These are phyloP conservation scores for Plasmodium knowlesi DNA, from an alignment of 169 alveolate genomes.

Conservation along the genomic window DNA sequence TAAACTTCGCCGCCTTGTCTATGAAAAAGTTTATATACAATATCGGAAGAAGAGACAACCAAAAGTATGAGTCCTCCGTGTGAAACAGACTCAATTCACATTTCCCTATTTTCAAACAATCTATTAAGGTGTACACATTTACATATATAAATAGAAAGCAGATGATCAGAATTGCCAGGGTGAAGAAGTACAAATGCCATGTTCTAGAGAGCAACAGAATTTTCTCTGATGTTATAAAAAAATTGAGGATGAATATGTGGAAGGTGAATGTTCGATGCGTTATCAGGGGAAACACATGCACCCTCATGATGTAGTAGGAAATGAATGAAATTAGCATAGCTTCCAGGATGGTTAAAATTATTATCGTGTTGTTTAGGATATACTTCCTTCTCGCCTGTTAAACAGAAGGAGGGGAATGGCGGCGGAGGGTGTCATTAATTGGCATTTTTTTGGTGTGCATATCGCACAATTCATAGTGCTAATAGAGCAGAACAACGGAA, in stretches of 20 bases:
- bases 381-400: slow-evolving; percentile 71
- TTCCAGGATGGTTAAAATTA: slow-evolving; percentile 50
- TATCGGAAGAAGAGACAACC: slow-evolving; percentile 58
- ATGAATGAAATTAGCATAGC: slow-evolving; percentile 29
- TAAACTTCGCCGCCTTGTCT: slow-evolving; percentile 29
- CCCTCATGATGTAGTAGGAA: slow-evolving; percentile 35
- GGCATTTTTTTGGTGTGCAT: neutral
- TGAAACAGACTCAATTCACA: slow-evolving; percentile 64
- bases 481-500: neutral
- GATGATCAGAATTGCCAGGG: slow-evolving; percentile 16
- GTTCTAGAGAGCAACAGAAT: slow-evolving; percentile 50
- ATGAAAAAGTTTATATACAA: slow-evolving; percentile 40
- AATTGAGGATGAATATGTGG: slow-evolving; percentile 48
- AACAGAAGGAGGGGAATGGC: neutral
- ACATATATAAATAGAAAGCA: slow-evolving; percentile 33
- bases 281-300: slow-evolving; percentile 2
- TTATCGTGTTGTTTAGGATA: slow-evolving; percentile 53
- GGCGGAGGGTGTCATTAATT: neutral
- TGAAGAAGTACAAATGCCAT: slow-evolving; percentile 73
- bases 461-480: neutral
- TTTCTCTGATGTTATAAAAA: slow-evolving; percentile 61
- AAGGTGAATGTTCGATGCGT: slow-evolving; percentile 66
- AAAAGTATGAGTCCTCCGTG: slow-evolving; percentile 35
- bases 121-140: slow-evolving; percentile 58
- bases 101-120: slow-evolving; percentile 48